These are phyloP conservation scores for Phoma herbarum DNA, from an alignment of 2,329 filamentous ascomycete species.

Conservation along the genomic window DNA sequence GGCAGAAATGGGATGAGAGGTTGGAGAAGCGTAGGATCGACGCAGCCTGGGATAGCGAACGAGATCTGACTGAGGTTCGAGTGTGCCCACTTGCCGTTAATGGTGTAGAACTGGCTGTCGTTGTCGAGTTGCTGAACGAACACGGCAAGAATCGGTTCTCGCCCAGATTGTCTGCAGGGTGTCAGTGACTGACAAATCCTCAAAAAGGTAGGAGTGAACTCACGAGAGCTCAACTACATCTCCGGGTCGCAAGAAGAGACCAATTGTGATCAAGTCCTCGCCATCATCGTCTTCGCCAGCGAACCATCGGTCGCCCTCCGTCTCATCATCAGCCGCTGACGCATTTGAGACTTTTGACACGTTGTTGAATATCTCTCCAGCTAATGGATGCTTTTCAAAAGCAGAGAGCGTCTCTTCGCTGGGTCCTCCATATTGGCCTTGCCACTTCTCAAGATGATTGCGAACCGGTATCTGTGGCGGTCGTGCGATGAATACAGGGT, in stretches of 20 bases:
- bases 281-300: conserved; percentile 37
- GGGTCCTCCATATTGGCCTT: conserved; percentile 51
- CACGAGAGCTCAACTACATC: conserved; percentile 60
- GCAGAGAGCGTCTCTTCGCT: conserved; percentile 40
- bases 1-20: conserved; percentile 63
- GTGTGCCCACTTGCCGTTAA: conserved; percentile 60
- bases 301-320: conserved; percentile 31
- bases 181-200: not conserved
- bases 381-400: conserved; percentile 43
- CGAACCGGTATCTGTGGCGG: conserved; percentile 35
- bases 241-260: conserved; percentile 53
- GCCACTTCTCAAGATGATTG: conserved; percentile 53
- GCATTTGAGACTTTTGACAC: conserved; percentile 34
- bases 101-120: conserved; percentile 59
- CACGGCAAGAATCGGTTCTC: conserved; percentile 58
- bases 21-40: conserved; percentile 56
- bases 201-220: not conserved
- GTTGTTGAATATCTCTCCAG: conserved; percentile 36
- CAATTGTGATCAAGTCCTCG: conserved; percentile 47
- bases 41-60: conserved; percentile 61
- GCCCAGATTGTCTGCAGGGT: conserved; percentile 29
- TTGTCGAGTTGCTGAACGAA: conserved; percentile 56
- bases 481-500: conserved; percentile 26
- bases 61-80: conserved; percentile 51
- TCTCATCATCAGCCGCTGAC: conserved; percentile 37